These are phyloP conservation scores for Phaffomyces thermotolerans DNA, from an alignment of 805 yeast genomes.

Conservation along the genomic window DNA sequence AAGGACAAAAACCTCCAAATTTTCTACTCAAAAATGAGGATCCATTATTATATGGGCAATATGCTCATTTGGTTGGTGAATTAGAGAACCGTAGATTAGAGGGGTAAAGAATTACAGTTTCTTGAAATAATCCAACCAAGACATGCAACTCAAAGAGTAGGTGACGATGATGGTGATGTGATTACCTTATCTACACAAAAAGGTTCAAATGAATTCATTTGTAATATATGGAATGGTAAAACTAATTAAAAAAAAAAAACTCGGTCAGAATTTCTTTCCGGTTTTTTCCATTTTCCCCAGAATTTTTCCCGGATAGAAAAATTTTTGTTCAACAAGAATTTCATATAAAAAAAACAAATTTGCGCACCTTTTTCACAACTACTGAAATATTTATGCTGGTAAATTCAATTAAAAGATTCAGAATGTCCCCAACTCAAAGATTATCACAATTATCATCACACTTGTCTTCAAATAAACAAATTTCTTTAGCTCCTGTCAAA, in stretches of 20 bases:
- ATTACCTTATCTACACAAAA: neutral
- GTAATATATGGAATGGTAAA: constrained; percentile 18
- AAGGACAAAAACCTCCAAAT: no score
- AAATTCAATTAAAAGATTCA: neutral
- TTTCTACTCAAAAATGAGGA: no score
- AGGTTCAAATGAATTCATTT: constrained; percentile 9
- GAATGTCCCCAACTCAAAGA: constrained; percentile 4
- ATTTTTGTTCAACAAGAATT: neutral
- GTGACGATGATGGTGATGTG: neutral
- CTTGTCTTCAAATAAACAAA: constrained; percentile 11
- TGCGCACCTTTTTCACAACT: neutral
- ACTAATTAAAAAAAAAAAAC: constrained; percentile 8
- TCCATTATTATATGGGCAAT: constrained; percentile 4
- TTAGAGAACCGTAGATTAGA: constrained; percentile 2
- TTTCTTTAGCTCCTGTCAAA: constrained; percentile 17
- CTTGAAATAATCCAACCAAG: constrained; percentile 26
- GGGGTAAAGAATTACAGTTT: constrained; percentile 25
- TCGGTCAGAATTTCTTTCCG: neutral
- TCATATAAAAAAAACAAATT: neutral
- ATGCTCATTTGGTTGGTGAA: constrained; percentile 30
- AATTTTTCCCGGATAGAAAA: neutral
- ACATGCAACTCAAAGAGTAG: neutral
- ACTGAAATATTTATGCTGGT: no score
- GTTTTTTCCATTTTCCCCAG: neutral
- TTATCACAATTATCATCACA: constrained; percentile 8